These are phyloP conservation scores for Neoboletus magnificus DNA, from an alignment of 768 basidiomycete genomes.

Conservation along the genomic window DNA sequence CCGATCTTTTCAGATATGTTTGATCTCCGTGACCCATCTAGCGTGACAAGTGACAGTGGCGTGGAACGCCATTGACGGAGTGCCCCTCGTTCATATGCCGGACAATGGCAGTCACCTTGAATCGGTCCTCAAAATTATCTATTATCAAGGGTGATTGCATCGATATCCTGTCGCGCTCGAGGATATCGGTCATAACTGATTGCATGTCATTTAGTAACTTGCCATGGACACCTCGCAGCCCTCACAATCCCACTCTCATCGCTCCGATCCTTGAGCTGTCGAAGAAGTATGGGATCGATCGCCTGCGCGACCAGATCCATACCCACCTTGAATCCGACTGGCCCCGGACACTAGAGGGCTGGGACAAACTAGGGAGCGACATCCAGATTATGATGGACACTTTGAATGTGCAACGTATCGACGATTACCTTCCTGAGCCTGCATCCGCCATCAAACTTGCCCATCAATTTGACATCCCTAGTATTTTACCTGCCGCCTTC, in stretches of 20 bases:
- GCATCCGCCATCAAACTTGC: conserved; percentile 40
- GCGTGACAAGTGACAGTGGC: not conserved
- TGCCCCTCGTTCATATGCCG: conserved; percentile 3
- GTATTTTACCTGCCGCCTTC: conserved; percentile 46
- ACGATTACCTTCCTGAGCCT: conserved; percentile 19
- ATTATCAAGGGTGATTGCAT: conserved; percentile 8
- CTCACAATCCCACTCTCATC: not conserved
- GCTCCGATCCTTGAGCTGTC: conserved; percentile 8
- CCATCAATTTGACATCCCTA: conserved; percentile 36
- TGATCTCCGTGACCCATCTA: not conserved
- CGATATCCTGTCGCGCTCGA: not conserved
- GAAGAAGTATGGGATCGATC: conserved; percentile 12
- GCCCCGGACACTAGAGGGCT: conserved; percentile 10
- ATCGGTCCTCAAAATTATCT: conserved; percentile 6
- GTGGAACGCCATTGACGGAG: not conserved
- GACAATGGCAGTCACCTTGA: conserved; percentile 10
- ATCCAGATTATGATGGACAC: not conserved
- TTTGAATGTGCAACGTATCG: not conserved
- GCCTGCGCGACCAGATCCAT: conserved; percentile 2
- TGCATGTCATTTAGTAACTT: not conserved
- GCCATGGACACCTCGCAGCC: conserved; percentile 4
- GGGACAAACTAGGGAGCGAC: conserved; percentile 8
- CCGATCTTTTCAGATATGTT: conserved; percentile 6
- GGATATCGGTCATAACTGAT: not conserved
- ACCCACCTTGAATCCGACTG: conserved; percentile 7